Evolutionary conservation across 2,329 filamentous ascomycete genomes (phyloP), one percentile per base, ranked within the genome.

Genomic region (Dichotomopilus funicola): DNA sequence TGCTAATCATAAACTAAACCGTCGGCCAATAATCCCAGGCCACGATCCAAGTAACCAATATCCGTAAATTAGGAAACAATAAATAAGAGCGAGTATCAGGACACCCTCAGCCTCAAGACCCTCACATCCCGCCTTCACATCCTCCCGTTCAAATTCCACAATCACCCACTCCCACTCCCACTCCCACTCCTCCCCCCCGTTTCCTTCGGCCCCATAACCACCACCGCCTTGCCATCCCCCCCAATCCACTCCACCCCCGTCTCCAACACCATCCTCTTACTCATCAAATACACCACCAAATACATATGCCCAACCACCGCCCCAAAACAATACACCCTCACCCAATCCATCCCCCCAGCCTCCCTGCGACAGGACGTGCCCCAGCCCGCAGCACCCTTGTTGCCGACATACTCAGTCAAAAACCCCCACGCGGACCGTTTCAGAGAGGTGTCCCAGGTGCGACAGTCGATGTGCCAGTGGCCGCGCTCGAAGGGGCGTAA

Each of bases 241-340:
- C 85, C 89, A 51, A 86, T 70, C 89, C 89, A 95, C 48, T 72
- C 72, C 11, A 81, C 74, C 0, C 79, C 79, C 7, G 79, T 79
- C 6, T 73, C 74, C 56, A 79, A 78, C 12, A 91, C 70, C 58
- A 77, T 76, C 36, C 86, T 77, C 54, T 81, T 76, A 63, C 86
- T 92, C 0, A 84, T 87, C 11, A 91, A 71, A 66, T 88, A 92
- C 0, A 95, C 70, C 41, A 91, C 68, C 4, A 94, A 70, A 68
- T 90, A 95, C 37, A 89, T 77, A 64, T 95, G 86, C 53, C 82
- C 78, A 0, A 82, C 81, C 0, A 89, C 73, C 59, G 86, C 80
- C 0, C 88, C 91, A 85, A 88, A 96, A 65, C 88, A 89, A 66
- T 88, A 94, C 1, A 92, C 68, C 37, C 83, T 79, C 1, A 95